Conservation (phyloP, 805 yeast species). For the Saturnispora dispora region DNA sequence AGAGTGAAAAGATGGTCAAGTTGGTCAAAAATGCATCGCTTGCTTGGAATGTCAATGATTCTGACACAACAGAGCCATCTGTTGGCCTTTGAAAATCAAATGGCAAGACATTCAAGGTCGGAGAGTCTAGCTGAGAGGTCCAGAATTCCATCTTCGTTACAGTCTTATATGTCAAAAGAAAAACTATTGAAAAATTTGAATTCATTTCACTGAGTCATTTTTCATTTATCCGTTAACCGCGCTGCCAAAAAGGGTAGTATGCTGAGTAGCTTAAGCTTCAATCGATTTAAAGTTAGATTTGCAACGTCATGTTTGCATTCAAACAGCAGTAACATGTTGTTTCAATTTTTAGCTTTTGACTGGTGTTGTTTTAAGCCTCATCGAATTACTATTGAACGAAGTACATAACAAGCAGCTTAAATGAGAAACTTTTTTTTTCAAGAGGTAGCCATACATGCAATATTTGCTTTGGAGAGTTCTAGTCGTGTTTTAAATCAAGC, state of each 20-base stretch:
- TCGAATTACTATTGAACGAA: too few species aligned
- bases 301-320: too few species aligned
- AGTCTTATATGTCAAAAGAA: neutral
- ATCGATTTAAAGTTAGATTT: too few species aligned
- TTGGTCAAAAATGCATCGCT: constrained; percentile 37
- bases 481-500: too few species aligned
- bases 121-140: constrained; percentile 58
- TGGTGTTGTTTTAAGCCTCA: too few species aligned
- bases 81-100: constrained; percentile 78
- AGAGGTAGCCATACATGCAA: too few species aligned
- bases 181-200: neutral
- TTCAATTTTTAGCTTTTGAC: too few species aligned
- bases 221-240: neutral
- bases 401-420: too few species aligned
- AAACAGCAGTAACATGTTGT: too few species aligned
- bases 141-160: constrained; percentile 38
- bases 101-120: constrained; percentile 82
- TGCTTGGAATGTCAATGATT: constrained; percentile 25
- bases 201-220: neutral
- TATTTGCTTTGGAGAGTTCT: too few species aligned
- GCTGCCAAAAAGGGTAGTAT: neutral
- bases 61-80: constrained; percentile 57
- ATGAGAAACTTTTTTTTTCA: too few species aligned
- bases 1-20: constrained; percentile 57
- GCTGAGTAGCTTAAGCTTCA: neutral